Conservation (phyloP, 345 rosid genomes). For the Moringa oleifera region DNA sequence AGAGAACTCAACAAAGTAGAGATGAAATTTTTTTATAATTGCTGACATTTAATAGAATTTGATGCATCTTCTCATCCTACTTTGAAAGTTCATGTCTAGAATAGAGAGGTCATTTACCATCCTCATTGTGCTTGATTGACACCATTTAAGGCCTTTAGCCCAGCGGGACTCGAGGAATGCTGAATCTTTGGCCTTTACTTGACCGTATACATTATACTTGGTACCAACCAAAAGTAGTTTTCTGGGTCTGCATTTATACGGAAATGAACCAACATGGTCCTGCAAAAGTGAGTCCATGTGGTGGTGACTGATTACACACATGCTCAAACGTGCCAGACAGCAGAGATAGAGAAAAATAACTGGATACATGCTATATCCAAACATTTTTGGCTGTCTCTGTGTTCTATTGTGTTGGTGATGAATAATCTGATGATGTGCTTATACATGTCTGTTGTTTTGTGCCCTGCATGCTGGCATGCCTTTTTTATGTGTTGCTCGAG, state of each 20-base stretch:
- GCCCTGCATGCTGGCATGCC: too few relatives aligned
- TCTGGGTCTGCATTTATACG: not conserved
- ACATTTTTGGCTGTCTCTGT: not conserved
- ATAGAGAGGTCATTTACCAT: not conserved
- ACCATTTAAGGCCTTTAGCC: too few relatives aligned
- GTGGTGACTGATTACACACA: not conserved
- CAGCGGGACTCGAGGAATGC: not conserved
- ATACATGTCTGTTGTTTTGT: too few relatives aligned
- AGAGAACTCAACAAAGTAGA: too few relatives aligned
- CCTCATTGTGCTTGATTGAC: not conserved
- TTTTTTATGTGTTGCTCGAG: too few relatives aligned
- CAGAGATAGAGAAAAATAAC: not conserved
- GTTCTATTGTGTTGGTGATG: not conserved
- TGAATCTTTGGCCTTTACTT: not conserved
- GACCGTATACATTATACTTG: not conserved
- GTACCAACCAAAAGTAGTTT: not conserved
- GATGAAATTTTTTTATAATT: too few relatives aligned
- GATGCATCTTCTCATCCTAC: too few relatives aligned
- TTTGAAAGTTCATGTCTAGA: not conserved
- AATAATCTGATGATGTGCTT: too few relatives aligned
- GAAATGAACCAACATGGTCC: not conserved
- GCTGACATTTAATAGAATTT: too few relatives aligned
- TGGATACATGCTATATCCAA: not conserved
- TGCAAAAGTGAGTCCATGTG: not conserved
- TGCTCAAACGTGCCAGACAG: not conserved